phyloP scores from a whole-genome alignment of 306 rosid genomes.

The Inga laurina region DNA sequence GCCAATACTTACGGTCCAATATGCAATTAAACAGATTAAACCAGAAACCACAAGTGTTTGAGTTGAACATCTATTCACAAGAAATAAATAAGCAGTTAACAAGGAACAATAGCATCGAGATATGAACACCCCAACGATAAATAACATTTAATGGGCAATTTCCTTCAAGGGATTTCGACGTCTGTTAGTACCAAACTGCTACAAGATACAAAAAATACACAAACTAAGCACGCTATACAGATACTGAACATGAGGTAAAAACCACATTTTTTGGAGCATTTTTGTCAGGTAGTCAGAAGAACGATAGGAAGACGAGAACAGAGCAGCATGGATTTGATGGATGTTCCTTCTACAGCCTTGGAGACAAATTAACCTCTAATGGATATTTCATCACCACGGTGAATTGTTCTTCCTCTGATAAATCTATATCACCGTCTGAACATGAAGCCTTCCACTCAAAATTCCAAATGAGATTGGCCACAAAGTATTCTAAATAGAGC shows the following conservation, averaged over 20 bases:
- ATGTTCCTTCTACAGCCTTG: background rate
- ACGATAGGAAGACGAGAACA: background rate
- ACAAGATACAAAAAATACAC: too few species aligned
- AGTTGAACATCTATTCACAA: too few species aligned
- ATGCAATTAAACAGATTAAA: too few species aligned
- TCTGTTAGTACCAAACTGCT: too few species aligned
- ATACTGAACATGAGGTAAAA: background rate
- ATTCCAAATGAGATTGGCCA: background rate
- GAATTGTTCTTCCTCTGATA: background rate
- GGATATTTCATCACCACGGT: background rate
- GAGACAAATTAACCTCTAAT: background rate
- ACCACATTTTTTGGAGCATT: background rate
- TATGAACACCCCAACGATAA: too few species aligned
- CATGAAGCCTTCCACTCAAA: background rate
- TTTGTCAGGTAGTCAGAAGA: background rate
- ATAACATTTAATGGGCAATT: too few species aligned
- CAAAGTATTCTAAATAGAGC: background rate
- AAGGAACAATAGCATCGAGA: too few species aligned
- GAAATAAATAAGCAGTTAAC: too few species aligned
- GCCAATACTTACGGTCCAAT: too few species aligned
- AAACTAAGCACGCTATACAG: background rate
- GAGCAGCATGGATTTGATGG: too few species aligned
- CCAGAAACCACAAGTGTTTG: too few species aligned
- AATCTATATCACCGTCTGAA: background rate
- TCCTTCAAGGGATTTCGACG: too few species aligned